Conservation (phyloP, 352 stramenopile genomes). For the Globisporangium alternatum region DNA sequence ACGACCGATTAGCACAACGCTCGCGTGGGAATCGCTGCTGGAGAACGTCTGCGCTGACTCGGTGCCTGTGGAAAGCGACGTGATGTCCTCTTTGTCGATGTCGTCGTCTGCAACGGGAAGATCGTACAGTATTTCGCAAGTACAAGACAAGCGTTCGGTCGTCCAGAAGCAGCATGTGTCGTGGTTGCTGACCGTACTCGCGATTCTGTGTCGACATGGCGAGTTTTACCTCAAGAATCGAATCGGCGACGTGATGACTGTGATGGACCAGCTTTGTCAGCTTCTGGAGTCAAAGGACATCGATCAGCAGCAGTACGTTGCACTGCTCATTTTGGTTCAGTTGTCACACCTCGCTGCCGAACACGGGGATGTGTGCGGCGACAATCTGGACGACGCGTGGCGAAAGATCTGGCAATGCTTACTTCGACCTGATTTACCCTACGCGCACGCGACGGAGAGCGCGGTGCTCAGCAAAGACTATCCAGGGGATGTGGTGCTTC, state of each 20-base stretch:
- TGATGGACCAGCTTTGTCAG: constrained; percentile 43
- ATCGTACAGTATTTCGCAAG: constrained; percentile 16
- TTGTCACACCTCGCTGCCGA: constrained; percentile 37
- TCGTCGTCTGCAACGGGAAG: constrained; percentile 14
- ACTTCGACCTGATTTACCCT: constrained; percentile 54
- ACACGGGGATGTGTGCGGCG: constrained; percentile 27
- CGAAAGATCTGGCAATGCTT: constrained; percentile 42
- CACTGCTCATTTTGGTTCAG: constrained; percentile 46
- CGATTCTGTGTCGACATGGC: constrained; percentile 43
- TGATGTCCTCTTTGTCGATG: constrained; percentile 21
- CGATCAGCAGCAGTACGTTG: constrained; percentile 44
- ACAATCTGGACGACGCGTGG: constrained; percentile 46
- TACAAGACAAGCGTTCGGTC: constrained; percentile 18
- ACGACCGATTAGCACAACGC: constrained; percentile 20
- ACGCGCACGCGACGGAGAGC: constrained; percentile 40
- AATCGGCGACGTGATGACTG: constrained; percentile 56
- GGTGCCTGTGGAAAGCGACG: constrained; percentile 20
- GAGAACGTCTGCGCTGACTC: constrained; percentile 35
- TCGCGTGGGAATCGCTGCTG: constrained; percentile 48
- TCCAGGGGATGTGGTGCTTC: constrained; percentile 49
- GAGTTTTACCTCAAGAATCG: constrained; percentile 52
- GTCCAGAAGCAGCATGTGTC: constrained; percentile 35
- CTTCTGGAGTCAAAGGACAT: constrained; percentile 48
- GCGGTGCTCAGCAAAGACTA: constrained; percentile 38
- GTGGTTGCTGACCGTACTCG: constrained; percentile 48